Conservation (phyloP, 805 yeast genomes). For the Candida arabinofermentans region DNA sequence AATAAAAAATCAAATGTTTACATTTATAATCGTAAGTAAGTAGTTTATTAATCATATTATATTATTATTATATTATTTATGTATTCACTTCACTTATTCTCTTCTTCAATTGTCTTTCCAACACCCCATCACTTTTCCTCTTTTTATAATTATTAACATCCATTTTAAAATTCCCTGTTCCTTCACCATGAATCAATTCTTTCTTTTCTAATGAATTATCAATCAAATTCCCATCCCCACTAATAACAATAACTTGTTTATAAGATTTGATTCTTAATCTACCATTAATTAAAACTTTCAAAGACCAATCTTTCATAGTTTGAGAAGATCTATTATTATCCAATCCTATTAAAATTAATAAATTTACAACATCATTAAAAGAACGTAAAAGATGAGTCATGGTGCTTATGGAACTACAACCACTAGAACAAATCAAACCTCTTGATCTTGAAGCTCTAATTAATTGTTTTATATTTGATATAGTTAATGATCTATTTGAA, state of each 20-base stretch:
- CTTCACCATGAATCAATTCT: slow-evolving; percentile 8
- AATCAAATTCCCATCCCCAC: slow-evolving; percentile 40
- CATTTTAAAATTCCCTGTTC: slow-evolving; percentile 12
- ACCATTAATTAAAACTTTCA: slow-evolving; percentile 66
- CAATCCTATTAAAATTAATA: slow-evolving; percentile 68
- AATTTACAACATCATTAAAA: slow-evolving; percentile 61
- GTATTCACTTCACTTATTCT: neutral
- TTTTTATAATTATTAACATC: slow-evolving; percentile 17
- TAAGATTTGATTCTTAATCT: slow-evolving; percentile 67
- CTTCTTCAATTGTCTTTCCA: slow-evolving; percentile 15
- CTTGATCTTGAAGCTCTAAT: slow-evolving; percentile 77
- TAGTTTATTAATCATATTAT: neutral
- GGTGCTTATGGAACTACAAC: slow-evolving; percentile 43
- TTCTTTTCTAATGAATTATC: slow-evolving; percentile 25
- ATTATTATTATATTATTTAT: neutral
- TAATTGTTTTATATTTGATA: slow-evolving; percentile 68
- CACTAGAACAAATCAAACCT: slow-evolving; percentile 78
- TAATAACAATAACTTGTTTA: slow-evolving; percentile 66
- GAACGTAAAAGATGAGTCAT: slow-evolving; percentile 44
- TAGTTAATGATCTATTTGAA: slow-evolving; percentile 50
- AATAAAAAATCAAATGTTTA: slow-evolving; percentile 13
- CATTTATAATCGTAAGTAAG: too few relatives aligned
- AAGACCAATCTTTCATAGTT: slow-evolving; percentile 57
- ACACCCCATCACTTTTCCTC: slow-evolving; percentile 10
- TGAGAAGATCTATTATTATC: slow-evolving; percentile 56